phyloP scores from a whole-genome alignment of 2,329 filamentous ascomycete genomes.

The Fusarium phyllophilum region DNA sequence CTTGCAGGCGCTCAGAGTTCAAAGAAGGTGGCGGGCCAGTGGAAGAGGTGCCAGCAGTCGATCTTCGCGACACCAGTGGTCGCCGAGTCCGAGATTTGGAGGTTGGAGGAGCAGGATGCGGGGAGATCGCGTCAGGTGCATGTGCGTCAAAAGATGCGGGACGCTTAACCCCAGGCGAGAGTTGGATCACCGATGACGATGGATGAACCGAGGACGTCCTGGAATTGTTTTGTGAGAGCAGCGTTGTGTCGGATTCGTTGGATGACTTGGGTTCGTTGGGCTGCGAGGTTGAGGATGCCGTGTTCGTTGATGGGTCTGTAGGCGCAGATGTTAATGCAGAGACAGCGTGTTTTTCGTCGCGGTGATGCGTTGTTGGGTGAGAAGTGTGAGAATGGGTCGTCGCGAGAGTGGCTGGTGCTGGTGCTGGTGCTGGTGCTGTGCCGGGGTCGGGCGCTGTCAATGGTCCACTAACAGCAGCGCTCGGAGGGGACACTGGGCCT shows the following conservation, averaged over 20 bases:
- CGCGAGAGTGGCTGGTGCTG: constrained; percentile 25
- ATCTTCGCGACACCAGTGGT: constrained; percentile 52
- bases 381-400: constrained; percentile 37
- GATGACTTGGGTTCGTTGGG: constrained; percentile 21
- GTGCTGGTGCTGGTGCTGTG: constrained; percentile 19
- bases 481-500: constrained; percentile 19
- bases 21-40: constrained; percentile 47
- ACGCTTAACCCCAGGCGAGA: constrained; percentile 38
- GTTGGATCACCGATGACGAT: constrained; percentile 39
- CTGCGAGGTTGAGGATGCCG: constrained; percentile 14
- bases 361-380: constrained; percentile 44
- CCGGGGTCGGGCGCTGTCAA: constrained; percentile 25
- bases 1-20: constrained; percentile 48
- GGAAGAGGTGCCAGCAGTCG: constrained; percentile 48
- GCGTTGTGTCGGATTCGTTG: constrained; percentile 28
- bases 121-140: constrained; percentile 42
- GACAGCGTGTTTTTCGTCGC: constrained; percentile 42
- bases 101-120: constrained; percentile 41
- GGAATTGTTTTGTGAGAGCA: constrained; percentile 46
- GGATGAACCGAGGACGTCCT: constrained; percentile 49
- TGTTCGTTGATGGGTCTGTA: constrained; percentile 24
- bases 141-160: constrained; percentile 41
- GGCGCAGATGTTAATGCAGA: constrained; percentile 29
- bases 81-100: constrained; percentile 51
- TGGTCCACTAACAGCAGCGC: constrained; percentile 29